phyloP scores from a whole-genome alignment of 2,329 filamentous ascomycete genomes.

The Paecilomyces formosus region DNA sequence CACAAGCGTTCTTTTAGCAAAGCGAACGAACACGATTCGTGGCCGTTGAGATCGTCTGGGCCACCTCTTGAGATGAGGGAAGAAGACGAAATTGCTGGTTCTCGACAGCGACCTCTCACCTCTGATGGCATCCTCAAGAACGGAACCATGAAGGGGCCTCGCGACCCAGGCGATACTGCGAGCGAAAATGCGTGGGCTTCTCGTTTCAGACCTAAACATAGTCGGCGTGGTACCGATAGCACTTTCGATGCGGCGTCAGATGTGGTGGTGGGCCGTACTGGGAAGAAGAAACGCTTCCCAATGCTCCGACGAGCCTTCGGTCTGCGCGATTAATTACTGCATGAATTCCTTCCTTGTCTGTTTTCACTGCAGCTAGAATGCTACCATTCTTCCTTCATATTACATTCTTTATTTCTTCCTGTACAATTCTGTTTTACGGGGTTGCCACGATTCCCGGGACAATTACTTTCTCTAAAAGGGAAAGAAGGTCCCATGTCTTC shows the following conservation, averaged over 20 bases:
- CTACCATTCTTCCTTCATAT: neutral
- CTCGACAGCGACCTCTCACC: constrained; percentile 5
- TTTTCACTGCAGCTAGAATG: neutral
- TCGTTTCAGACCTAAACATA: neutral
- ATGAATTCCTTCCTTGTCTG: neutral
- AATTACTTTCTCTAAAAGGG: neutral
- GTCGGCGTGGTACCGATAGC: neutral
- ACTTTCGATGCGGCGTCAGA: constrained; percentile 11
- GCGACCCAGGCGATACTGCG: neutral
- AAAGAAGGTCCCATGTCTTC: neutral
- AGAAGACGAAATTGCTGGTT: neutral
- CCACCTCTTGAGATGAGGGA: neutral
- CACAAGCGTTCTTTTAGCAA: constrained; percentile 14
- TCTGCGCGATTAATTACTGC: constrained; percentile 21
- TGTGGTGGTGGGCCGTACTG: constrained; percentile 25
- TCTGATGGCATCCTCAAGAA: neutral
- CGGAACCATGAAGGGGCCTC: neutral
- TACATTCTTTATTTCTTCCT: neutral
- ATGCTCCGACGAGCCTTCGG: constrained; percentile 39
- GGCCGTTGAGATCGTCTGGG: constrained; percentile 16
- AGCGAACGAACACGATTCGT: constrained; percentile 2
- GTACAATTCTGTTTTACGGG: neutral
- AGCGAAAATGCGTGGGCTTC: neutral
- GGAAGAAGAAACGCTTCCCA: constrained; percentile 40
- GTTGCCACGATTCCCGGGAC: neutral